Base-by-base conservation (phyloP, 139 green algal species). In the Auxenochlorella pyrenoidosa region DNA sequence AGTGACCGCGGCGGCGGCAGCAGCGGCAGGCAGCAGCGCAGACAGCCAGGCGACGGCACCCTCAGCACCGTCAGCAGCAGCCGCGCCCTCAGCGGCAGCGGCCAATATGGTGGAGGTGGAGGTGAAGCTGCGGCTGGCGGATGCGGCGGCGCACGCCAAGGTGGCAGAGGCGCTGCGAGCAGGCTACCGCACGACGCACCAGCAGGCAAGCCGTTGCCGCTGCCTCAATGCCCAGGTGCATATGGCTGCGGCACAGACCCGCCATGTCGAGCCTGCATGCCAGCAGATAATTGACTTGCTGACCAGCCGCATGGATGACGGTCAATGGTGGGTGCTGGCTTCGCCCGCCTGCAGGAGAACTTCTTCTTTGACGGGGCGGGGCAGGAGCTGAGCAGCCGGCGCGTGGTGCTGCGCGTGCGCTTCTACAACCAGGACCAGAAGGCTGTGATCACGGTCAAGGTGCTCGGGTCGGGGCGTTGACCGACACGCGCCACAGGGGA, bases 361-460 rank as follows among this genome's bases (percentile, higher is more conserved):
- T 96, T 93, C 87, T 99, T 99, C 84, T 99, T 99, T 68, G 97
- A 99, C 79, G 96, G 97, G n/a, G 68, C 88, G 6, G 79, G 91
- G 0, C 41, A 90, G 32, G 96, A 99, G 93, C 94, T 99, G 21
- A 95, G 92, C 86, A 80, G 70, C 18, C 65, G 89, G 43, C 91
- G 90, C 0, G 88, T 93, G 36, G 94, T 98, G 63, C 91, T 98
- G 81, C 92, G 97, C 10, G 71, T 97, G 36, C 91, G 97, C n/a
- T 98, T 98, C 81, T 98, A 97, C 84, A 89, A 96, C 86, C 82
- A 10, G 0, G 92, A 97, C 83, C 82, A 95, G 63, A 97, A 96
- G 79, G 96, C 94, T 12, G 87, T 96, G 8, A 80, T 99, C 24
- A 99, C 97, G 0, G 63, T 98, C 51, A 99, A 99, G 92, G 95